Conservation (phyloP, 345 rosid species). For the Linum tenue region DNA sequence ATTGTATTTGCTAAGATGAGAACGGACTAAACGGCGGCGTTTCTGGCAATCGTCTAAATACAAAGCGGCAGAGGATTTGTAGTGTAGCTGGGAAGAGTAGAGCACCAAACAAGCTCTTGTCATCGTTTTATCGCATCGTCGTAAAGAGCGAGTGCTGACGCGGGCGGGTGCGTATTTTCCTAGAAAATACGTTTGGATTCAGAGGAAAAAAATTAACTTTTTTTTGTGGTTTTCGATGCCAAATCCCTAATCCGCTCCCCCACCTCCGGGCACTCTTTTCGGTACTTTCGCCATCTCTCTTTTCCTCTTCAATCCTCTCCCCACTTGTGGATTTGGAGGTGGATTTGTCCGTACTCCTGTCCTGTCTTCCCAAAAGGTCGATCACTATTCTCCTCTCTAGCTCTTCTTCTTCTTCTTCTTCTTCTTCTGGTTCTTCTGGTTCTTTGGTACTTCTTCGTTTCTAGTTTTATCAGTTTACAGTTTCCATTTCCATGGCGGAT, state of each 20-base stretch:
- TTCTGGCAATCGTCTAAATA: neutral
- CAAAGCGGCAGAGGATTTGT: neutral
- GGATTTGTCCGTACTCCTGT: neutral
- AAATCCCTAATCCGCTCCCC: constrained; percentile 8
- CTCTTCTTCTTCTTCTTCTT: neutral
- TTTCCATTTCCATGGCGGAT: neutral
- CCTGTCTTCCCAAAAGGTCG: neutral
- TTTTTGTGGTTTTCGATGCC: constrained; percentile 33
- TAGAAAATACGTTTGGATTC: neutral
- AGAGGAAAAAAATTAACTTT: neutral
- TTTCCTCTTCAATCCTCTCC: neutral
- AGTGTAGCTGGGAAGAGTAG: constrained; percentile 20
- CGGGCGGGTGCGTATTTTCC: neutral
- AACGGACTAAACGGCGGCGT: neutral
- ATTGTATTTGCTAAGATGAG: too few relatives aligned
- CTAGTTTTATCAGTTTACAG: neutral
- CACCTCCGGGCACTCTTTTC: constrained; percentile 23
- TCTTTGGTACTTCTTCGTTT: neutral
- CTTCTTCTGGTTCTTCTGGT: neutral
- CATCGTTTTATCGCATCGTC: constrained; percentile 25
- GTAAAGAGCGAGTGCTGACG: constrained; percentile 19
- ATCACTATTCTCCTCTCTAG: neutral
- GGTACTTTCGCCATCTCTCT: constrained; percentile 16
- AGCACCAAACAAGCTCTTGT: constrained; percentile 65
- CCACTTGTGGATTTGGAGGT: neutral